phyloP scores from a whole-genome alignment of 1,284 basidiomycete genomes.

The Puccinia brachypodii region DNA sequence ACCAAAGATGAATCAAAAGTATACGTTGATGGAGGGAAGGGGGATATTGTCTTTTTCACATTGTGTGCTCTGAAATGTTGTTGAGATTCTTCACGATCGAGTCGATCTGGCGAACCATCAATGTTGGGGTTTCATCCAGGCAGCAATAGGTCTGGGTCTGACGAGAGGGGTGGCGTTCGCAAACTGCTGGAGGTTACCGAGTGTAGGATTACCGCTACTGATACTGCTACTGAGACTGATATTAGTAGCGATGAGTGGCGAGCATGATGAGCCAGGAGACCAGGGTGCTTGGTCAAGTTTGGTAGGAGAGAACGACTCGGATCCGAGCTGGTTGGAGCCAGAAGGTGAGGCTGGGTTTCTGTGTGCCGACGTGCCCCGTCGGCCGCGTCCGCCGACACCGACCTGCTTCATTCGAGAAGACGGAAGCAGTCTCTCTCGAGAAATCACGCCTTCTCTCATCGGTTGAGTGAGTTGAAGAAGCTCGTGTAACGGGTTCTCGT shows the following conservation, averaged over 20 bases:
- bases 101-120: not conserved
- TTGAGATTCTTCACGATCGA: no score
- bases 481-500: conserved; percentile 9
- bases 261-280: not conserved
- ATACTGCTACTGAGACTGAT: not conserved
- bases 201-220: not conserved
- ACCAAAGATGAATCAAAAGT: no score
- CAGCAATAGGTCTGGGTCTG: conserved; percentile 24
- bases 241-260: not conserved
- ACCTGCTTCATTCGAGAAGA: conserved; percentile 36
- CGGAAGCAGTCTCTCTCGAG: conserved; percentile 11
- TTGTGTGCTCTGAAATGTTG: no score
- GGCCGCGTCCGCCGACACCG: conserved; percentile 17
- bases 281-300: not conserved
- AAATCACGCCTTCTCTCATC: conserved; percentile 24
- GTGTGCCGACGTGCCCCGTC: not conserved
- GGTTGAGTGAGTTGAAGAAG: conserved; percentile 32
- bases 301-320: not conserved
- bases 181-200: not conserved
- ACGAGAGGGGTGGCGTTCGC: conserved; percentile 13
- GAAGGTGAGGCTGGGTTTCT: not conserved
- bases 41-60: no score
- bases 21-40: no score
- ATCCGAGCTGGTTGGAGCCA: not conserved
- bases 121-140: conserved; percentile 11